phyloP scores from a whole-genome alignment of 2,329 filamentous ascomycete species.

The Colletotrichum endophyticum region DNA sequence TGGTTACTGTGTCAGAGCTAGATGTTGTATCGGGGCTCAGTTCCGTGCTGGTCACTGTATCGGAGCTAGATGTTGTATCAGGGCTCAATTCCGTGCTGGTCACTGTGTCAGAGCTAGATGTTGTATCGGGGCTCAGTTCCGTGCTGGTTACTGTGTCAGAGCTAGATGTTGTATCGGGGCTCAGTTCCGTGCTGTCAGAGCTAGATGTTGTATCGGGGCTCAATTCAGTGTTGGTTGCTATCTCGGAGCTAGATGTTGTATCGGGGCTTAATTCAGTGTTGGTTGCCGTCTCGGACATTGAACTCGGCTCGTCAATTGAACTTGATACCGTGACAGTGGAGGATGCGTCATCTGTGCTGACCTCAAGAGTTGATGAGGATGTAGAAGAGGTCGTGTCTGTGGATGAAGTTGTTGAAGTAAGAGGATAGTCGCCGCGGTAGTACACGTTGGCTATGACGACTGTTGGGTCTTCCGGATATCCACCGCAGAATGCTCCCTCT shows the following conservation, averaged over 20 bases:
- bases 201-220: no score
- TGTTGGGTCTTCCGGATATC: background rate
- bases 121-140: no score
- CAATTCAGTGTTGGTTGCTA: fast-evolving
- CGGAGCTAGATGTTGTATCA: background rate
- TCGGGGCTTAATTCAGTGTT: background rate
- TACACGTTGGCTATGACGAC: background rate
- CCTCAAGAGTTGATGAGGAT: background rate
- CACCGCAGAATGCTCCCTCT: background rate
- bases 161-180: background rate
- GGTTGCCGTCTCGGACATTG: background rate
- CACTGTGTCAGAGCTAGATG: no score
- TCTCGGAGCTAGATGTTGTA: background rate
- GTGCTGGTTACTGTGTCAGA: background rate
- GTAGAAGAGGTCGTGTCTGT: background rate
- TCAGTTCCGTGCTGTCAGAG: background rate
- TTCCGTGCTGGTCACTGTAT: background rate
- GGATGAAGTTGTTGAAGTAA: background rate
- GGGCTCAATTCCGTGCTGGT: background rate
- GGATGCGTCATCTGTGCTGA: background rate
- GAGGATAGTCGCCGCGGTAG: background rate
- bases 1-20: no score
- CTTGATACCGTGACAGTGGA: background rate
- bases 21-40: no score
- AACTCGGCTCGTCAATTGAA: background rate